These are phyloP conservation scores for Paramarasmius palmivorus DNA, from an alignment of 1,284 basidiomycete genomes.

Conservation along the genomic window DNA sequence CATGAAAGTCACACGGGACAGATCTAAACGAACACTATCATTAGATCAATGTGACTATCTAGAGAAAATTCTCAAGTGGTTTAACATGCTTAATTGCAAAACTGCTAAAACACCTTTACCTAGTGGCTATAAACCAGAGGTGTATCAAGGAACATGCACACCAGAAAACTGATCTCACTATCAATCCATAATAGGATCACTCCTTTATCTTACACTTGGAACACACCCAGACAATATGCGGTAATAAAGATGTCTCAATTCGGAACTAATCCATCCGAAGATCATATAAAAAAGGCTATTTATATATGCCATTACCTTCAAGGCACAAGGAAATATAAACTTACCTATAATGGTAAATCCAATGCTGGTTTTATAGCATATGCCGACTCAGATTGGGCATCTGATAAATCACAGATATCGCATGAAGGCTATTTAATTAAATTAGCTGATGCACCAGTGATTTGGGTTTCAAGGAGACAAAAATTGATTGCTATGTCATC, in stretches of 20 bases:
- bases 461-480: slow-evolving; percentile 28
- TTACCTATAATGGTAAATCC: slow-evolving; percentile 21
- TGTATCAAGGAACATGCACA: slow-evolving; percentile 10
- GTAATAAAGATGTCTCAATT: slow-evolving; percentile 9
- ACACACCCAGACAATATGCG: slow-evolving; percentile 23
- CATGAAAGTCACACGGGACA: slow-evolving; percentile 9
- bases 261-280: slow-evolving; percentile 6
- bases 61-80: slow-evolving; percentile 17
- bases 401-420: slow-evolving; percentile 19
- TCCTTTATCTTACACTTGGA: slow-evolving; percentile 24
- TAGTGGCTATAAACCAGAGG: slow-evolving; percentile 6
- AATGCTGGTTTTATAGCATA: slow-evolving; percentile 1
- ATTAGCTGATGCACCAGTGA: slow-evolving; percentile 19
- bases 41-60: slow-evolving; percentile 20
- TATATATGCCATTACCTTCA: slow-evolving; percentile 25
- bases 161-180: slow-evolving; percentile 11
- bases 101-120: slow-evolving; percentile 18
- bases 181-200: slow-evolving; percentile 22
- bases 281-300: slow-evolving; percentile 5
- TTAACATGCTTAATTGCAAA: slow-evolving; percentile 16
- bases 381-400: slow-evolving; percentile 31
- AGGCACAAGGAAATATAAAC: slow-evolving; percentile 19
- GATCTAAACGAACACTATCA: slow-evolving; percentile 5
- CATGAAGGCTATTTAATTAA: slow-evolving; percentile 23
- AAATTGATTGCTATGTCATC: slow-evolving; percentile 27